Base-by-base conservation (phyloP, 2,329 filamentous ascomycete genomes). In the Fragosphaeria purpurea region DNA sequence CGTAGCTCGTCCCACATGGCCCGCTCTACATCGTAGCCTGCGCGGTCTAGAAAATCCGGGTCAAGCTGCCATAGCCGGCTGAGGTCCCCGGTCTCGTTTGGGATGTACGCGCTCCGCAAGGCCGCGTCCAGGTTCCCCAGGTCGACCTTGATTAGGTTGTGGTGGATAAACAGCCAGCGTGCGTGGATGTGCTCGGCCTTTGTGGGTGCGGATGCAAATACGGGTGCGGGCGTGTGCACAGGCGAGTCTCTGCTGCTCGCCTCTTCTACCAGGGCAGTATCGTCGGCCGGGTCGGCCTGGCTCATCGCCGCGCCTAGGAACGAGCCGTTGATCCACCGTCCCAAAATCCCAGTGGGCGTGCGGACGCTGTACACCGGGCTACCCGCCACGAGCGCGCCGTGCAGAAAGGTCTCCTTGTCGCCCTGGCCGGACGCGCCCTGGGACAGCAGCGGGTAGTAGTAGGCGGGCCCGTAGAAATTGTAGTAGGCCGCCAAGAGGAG, bases 401-500 rank as follows among this genome's bases (percentile, higher is more conserved):
- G 67, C 8, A 70, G 54, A 50, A 74, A 74, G 0, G 71, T 75
- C 53, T 76, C 72, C 58, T 73, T 74, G 60, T 75, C 72, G 31
- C 71, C 71, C 52, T 71, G 62, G 31, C 70, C 70, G 8, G 61
- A 59, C 1, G 64, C 64, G 37, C 66, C 66, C 59, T 74, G 72
- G 31, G 65, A 70, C 33, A 72, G 61, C 4, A 77, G 59, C 0
- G 68, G 67, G 56, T 76, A 79, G 62, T 73, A 79, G 58, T 69
- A 67, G 12, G 64, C 60, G 1, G 75, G 73, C 0, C 76, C 76
- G 60, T 74, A 73, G 59, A 72, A 72, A 63, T 77, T 79, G 65
- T 79, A 79, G 60, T 77, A 79, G 0, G 70, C 64, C 31, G 70
- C 67, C 30, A 79, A 68, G 7, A 78, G 59, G 0, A 79, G 63